Percentiles rank a stretch among this genome's conserved stretches.
These are phyloP conservation scores for Mycena floridula DNA, from an alignment of 768 basidiomycete species.

Conservation along the genomic window DNA sequence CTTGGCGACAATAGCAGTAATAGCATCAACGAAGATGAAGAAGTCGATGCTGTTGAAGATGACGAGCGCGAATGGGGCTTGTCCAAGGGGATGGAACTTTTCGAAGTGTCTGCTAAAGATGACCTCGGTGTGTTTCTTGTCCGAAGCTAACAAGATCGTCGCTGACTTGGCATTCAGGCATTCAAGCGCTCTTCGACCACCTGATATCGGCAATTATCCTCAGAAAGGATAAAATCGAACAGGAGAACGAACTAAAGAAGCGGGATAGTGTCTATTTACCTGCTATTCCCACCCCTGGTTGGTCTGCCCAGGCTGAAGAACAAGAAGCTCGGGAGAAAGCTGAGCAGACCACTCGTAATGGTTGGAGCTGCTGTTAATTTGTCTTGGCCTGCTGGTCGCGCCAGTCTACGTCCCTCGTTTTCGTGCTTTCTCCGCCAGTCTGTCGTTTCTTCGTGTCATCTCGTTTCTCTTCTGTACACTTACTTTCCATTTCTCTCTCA, in stretches of 20 bases:
- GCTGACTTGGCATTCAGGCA: conserved; percentile 40
- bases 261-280: conserved; percentile 81
- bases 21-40: conserved; percentile 62
- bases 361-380: conserved; percentile 66
- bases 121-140: conserved; percentile 55
- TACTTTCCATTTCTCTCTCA: conserved; percentile 12
- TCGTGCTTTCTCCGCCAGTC: conserved; percentile 4
- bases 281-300: conserved; percentile 55
- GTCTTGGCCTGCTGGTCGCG: conserved; percentile 11
- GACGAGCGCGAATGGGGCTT: conserved; percentile 69
- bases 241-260: conserved; percentile 72
- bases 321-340: conserved; percentile 64
- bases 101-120: conserved; percentile 90
- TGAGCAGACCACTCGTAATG: conserved; percentile 38
- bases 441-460: conserved; percentile 6
- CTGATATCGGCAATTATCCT: conserved; percentile 77
- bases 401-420: conserved; percentile 12
- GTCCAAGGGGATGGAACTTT: conserved; percentile 79
- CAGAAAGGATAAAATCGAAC: conserved; percentile 73
- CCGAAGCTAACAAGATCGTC: conserved; percentile 1
- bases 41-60: conserved; percentile 41
- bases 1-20: conserved; percentile 56
- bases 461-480: conserved; percentile 4
- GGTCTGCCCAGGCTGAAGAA: conserved; percentile 76
- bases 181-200: conserved; percentile 72